Base-by-base conservation (phyloP, 2,329 filamentous ascomycete species). In the Colletotrichum tropicicola region DNA sequence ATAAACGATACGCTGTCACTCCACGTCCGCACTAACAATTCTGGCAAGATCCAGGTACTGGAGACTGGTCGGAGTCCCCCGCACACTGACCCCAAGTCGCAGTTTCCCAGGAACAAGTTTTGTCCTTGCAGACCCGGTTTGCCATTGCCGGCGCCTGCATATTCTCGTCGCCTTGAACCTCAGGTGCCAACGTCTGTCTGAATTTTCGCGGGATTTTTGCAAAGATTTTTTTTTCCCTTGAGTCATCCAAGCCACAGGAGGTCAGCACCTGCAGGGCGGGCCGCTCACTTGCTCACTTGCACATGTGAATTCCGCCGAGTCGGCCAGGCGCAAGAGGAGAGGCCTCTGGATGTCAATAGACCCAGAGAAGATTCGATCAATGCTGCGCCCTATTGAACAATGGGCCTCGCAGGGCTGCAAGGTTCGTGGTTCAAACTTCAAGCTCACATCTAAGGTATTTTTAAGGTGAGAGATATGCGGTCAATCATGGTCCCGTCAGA, bases 391-490 rank as follows among this genome's bases (percentile, higher is more conserved):
- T n/a, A 43, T 10, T 17, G 19, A 43, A 43, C 39, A 53, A 30
- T 23, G 17, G 41, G 27, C 27, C 17, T 49, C 25, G 44, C 55
- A 58, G 41, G 44, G 44, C 45, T 49, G 44, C 55, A 30, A 47
- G 43, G 54, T 48, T 39, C 21, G 44, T 49, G 30, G 19, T 25
- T 51, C 53, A 4, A 37, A 35, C 21, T 32, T 45, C 43, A 65
- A 55, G 59, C 43, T 62, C 44, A 23, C n/a, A 62, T 62, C 53
- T 62, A 58, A 62, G 49, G 49, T 65, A 44, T 21, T 25, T 44
- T 49, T 65, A 65, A 60, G 44, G 61, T 65, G 27, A 51, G 48
- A 55, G 57, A 64, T 60, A 32, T 45, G 25, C 57, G 54, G 61
- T 59, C 47, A 55, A 65, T 65, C 57, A 41, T 10, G 19, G 15